Conservation (phyloP, 2,329 filamentous ascomycete genomes). For the Ophiostoma sp. region DNA sequence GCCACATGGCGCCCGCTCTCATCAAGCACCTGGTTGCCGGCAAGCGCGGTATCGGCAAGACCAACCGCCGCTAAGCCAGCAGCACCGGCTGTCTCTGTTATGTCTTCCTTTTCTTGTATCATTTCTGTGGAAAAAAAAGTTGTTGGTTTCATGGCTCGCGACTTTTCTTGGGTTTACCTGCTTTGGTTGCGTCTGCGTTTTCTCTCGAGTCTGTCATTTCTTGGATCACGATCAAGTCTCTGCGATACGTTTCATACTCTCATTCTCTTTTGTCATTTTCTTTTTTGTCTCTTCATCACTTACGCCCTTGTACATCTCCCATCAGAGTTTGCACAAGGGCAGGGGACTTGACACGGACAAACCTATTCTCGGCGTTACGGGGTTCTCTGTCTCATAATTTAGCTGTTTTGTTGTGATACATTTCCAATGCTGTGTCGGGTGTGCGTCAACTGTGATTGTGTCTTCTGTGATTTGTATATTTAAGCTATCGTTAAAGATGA, state of each 20-base stretch:
- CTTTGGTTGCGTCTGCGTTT: conserved; percentile 4
- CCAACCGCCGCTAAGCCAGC: conserved; percentile 56
- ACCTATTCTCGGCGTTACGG: neutral
- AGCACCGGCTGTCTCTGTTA: neutral
- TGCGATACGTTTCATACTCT: neutral
- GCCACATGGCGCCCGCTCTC: conserved; percentile 74
- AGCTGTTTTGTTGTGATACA: neutral
- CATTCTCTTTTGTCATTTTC: neutral
- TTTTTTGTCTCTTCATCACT: neutral
- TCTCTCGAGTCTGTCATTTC: conserved; percentile 11
- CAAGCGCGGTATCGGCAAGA: conserved; percentile 93
- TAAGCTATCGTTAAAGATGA: neutral
- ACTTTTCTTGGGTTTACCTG: neutral
- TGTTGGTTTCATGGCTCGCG: conserved; percentile 1
- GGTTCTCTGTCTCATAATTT: conserved; percentile 1
- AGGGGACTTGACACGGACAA: conserved; percentile 4
- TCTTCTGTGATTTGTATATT: too few species aligned
- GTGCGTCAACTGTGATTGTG: too few species aligned
- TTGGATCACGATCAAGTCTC: neutral
- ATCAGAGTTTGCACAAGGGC: neutral
- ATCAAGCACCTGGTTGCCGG: conserved; percentile 90
- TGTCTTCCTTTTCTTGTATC: conserved; percentile 15
- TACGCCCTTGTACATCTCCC: neutral
- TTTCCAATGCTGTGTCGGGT: neutral
- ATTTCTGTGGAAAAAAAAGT: conserved; percentile 10